Evolutionary conservation across 352 stramenopile species (phyloP).

Genomic region (Phytophthora hybrid): DNA sequence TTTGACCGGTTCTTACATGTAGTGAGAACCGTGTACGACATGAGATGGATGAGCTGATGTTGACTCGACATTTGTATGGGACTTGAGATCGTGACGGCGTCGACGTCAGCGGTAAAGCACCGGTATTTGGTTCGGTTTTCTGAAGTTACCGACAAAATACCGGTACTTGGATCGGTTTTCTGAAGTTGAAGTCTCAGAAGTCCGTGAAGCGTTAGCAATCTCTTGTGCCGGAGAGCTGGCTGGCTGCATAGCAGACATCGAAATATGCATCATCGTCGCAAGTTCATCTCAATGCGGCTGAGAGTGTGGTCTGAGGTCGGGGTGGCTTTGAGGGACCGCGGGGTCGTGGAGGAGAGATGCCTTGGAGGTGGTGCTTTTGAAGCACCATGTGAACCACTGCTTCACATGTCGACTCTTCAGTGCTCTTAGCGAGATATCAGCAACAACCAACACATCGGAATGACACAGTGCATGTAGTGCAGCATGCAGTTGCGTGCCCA

Average conservation of each 20-base stretch:
- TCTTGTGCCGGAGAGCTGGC: neutral
- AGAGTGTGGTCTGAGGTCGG: too few relatives aligned
- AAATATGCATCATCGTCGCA: too few relatives aligned
- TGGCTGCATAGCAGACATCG: too few relatives aligned
- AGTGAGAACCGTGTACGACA: too few relatives aligned
- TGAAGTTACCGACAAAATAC: conserved; percentile 23
- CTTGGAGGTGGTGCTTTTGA: neutral
- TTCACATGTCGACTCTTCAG: neutral
- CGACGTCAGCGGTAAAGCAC: conserved; percentile 19
- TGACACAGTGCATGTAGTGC: neutral
- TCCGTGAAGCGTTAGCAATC: too few relatives aligned
- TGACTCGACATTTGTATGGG: conserved; percentile 32
- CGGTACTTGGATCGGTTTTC: too few relatives aligned
- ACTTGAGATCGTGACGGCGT: conserved; percentile 12
- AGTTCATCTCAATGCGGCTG: too few relatives aligned
- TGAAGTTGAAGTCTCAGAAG: too few relatives aligned
- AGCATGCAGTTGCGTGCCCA: neutral
- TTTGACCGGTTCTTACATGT: neutral
- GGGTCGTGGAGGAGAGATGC: neutral
- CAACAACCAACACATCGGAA: neutral
- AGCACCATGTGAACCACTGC: too few relatives aligned
- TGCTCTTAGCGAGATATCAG: neutral
- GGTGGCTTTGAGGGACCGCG: too few relatives aligned
- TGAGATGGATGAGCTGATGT: conserved; percentile 18
- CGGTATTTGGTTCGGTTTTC: conserved; percentile 12